phyloP scores from a whole-genome alignment of 495 filamentous ascomycete species.

The Penicillium ochrochloron region DNA sequence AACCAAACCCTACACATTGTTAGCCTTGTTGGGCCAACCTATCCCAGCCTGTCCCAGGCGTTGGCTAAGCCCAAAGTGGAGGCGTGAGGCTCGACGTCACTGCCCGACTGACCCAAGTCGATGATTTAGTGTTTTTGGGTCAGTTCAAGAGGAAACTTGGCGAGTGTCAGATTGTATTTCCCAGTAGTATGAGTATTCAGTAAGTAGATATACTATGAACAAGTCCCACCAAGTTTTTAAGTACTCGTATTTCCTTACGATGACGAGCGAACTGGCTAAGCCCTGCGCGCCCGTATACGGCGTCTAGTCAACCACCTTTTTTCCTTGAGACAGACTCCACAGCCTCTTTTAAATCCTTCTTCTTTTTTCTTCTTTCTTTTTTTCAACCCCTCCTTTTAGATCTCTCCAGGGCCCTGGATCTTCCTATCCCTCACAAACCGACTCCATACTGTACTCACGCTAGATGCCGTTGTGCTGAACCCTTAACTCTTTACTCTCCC shows the following conservation, averaged over 20 bases:
- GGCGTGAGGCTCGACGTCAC: conserved; percentile 17
- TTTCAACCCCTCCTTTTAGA: neutral
- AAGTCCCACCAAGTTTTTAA: neutral
- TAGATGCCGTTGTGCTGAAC: conserved; percentile 7
- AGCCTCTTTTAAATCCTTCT: conserved; percentile 1
- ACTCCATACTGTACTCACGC: neutral
- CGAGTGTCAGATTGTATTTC: too few relatives aligned
- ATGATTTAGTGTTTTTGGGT: neutral
- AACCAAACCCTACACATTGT: neutral
- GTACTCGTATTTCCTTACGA: neutral
- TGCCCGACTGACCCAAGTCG: conserved; percentile 7
- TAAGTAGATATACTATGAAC: too few relatives aligned
- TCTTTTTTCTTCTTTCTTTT: neutral
- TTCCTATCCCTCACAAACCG: neutral
- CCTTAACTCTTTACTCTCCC: neutral
- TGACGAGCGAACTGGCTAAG: neutral
- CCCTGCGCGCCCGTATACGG: neutral
- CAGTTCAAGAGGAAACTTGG: neutral
- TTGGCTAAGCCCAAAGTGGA: too few relatives aligned
- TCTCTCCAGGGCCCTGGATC: neutral
- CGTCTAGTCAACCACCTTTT: neutral
- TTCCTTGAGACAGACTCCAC: neutral
- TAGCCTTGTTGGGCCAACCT: neutral
- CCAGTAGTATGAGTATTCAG: too few relatives aligned
- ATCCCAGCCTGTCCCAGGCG: neutral